Base-by-base conservation (phyloP, 1,139 yeast genomes). In the Debaryomycetaceae sp. region DNA sequence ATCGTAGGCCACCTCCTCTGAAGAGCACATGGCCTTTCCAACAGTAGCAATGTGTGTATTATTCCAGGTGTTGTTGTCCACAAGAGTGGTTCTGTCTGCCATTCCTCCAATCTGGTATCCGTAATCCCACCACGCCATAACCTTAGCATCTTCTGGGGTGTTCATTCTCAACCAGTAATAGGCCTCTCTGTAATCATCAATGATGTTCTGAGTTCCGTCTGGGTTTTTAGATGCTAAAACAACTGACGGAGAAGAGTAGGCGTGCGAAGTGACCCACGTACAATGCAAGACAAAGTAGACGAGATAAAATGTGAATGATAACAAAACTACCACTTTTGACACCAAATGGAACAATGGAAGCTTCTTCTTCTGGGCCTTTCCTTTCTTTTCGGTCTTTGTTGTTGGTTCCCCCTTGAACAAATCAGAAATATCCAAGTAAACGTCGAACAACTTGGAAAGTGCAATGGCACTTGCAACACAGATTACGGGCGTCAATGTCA, bases 71-170 rank as follows among this genome's bases (percentile, higher is more conserved):
- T 95, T 95, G 78, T 95, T 95, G 67, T 95, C 99, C 38, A 95
- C 99, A 55, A 95, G 78, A 5, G 99, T 95, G 52, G 99, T 93
- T 65, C 99, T 83, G 68, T 95, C 99, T 39, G 99, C 99, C 98
- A 95, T 93, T 50, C 99, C 99, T 56, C 99, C 99, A 60, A 95
- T 95, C 70, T 95, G 99, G 68, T 95, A 95, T 45, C 99, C 99
- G 63, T 95, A 95, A 75, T 95, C 99, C 99, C 99, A 95, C 99
- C 99, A 95, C 6, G 98, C 87, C 87, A 95, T 89, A 51, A 95
- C 86, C 66, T 88, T 90, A 41, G 97, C 87, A 63, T 95, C 99
- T 63, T 91, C 97, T 5, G 88, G 83, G 1, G 99, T 93, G 70
- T 95, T 95, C 97, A 93, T 90, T 62, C 99, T 83, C 57, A 95